phyloP scores from a whole-genome alignment of 2,329 filamentous ascomycete species.

The Aspergillus oerlinghausenensis region DNA sequence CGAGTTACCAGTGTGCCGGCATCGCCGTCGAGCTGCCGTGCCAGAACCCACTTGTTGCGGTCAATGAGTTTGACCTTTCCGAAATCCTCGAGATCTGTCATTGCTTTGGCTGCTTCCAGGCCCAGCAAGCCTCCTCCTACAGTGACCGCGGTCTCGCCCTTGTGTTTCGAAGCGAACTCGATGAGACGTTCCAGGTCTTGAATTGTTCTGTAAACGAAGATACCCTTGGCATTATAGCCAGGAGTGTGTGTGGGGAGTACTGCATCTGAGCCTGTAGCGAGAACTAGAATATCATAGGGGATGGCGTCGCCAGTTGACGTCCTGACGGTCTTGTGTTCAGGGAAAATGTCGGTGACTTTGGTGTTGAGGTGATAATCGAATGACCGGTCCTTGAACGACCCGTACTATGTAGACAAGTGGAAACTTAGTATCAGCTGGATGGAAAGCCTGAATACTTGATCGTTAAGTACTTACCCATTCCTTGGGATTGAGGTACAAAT shows the following conservation, averaged over 20 bases:
- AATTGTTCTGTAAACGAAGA: constrained; percentile 87
- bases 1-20: constrained; percentile 78
- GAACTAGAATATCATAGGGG: constrained; percentile 72
- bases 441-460: too few relatives aligned
- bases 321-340: constrained; percentile 60
- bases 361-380: constrained; percentile 74
- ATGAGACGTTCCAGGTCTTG: constrained; percentile 76
- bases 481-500: constrained; percentile 78
- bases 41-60: constrained; percentile 75
- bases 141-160: constrained; percentile 66
- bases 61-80: constrained; percentile 73
- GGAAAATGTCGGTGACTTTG: constrained; percentile 62
- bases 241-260: constrained; percentile 68
- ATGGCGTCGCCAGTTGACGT: constrained; percentile 68
- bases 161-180: constrained; percentile 61
- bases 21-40: constrained; percentile 75
- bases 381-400: constrained; percentile 60
- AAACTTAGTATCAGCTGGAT: not conserved
- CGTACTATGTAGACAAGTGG: constrained; percentile 49
- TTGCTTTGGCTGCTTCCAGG: constrained; percentile 84
- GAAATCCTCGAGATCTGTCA: constrained; percentile 78
- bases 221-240: constrained; percentile 72
- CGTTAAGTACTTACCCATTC: constrained; percentile 61
- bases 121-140: constrained; percentile 82
- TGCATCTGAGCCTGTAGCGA: constrained; percentile 84